Percentiles rank a stretch among this genome's conserved stretches.
These are phyloP conservation scores for Naganishia sp. DNA, from an alignment of 1,284 basidiomycete genomes.

Conservation along the genomic window DNA sequence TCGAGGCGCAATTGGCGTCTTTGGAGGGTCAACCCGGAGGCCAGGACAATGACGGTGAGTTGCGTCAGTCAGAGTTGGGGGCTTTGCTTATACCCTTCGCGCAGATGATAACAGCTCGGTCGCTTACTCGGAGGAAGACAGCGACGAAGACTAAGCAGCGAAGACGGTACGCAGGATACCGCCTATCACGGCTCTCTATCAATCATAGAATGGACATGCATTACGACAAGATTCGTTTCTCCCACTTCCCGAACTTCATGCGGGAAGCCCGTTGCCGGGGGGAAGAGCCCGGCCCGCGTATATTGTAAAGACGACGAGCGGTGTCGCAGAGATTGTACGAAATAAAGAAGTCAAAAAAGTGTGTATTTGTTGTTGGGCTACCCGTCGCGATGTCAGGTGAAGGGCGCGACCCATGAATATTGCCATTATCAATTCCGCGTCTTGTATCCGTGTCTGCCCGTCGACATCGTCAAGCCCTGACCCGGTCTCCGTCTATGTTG, in stretches of 20 bases:
- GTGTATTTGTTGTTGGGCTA: neutral
- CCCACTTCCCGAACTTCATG: neutral
- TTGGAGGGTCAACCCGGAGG: slow-evolving; percentile 59
- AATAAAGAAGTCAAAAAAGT: slow-evolving; percentile 19
- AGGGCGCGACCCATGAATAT: too few relatives aligned
- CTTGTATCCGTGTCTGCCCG: too few relatives aligned
- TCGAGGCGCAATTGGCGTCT: slow-evolving; percentile 76
- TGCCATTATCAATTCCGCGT: too few relatives aligned
- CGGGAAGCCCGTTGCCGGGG: neutral
- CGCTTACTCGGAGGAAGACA: slow-evolving; percentile 25
- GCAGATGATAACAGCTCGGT: slow-evolving; percentile 21
- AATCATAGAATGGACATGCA: slow-evolving; percentile 8
- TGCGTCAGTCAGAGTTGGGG: too few relatives aligned
- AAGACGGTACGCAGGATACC: neutral
- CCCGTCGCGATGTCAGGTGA: too few relatives aligned
- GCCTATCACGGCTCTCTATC: neutral
- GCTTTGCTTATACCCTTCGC: too few relatives aligned
- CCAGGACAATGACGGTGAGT: slow-evolving; percentile 41
- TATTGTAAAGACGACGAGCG: slow-evolving; percentile 16
- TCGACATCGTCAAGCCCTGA: too few relatives aligned
- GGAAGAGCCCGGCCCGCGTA: slow-evolving; percentile 1
- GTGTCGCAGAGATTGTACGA: slow-evolving; percentile 8
- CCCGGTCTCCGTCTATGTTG: too few relatives aligned
- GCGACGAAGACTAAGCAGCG: slow-evolving; percentile 13
- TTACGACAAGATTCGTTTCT: neutral